Evolutionary conservation across 768 basidiomycete genomes (phyloP), one percentile per base, ranked within the genome.

Genomic region (Podaxis mareebaensis): DNA sequence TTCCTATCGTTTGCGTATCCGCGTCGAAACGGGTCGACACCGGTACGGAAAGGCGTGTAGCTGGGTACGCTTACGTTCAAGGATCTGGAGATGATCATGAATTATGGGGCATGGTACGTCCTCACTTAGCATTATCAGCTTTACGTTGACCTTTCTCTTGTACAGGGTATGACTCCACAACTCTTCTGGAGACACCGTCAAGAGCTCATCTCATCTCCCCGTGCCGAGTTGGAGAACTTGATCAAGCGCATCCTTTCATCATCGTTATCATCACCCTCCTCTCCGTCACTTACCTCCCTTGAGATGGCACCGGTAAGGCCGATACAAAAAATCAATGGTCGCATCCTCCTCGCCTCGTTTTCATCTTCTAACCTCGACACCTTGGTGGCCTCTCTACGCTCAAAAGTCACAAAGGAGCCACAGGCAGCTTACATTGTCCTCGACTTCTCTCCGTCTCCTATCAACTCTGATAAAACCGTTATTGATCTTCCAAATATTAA

Each of bases 81-180:
- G 96, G 96, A 1, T 93, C 92, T 0, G 96, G 95, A 0, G 96
- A 98, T 69, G 96, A 99, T 69, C 93, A 96, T 70, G 95, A 97
- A 73, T 78, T 91, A 4, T 96, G 94, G 95, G 83, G 88, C 30
- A 84, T 85, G 85, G 92, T 91, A 60, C 49, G 73, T 12, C 33
- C 28, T 38, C 56, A 40, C 58, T 58, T 4, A 52, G 58, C 58
- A 58, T 54, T 64, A 22, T 36, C 38, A 56, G 40, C 48, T 48
- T 60, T 28, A 44, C 10, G 26, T 40, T 28, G 11, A 24, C 15
- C 8, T 20, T 17, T 30, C 53, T n/a, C 53, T 59, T 17, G 17
- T 20, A 6, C 67, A 93, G 90, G 93, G 93, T 3, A 76, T 96
- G 60, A 92, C 87, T 0, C 90, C 95, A 0, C 66, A 71, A 2